A percentile compares a stretch with the other conserved stretches of the same genome.
phyloP scores from a whole-genome alignment of 345 rosid species.

The Eucalyptus cloeziana region DNA sequence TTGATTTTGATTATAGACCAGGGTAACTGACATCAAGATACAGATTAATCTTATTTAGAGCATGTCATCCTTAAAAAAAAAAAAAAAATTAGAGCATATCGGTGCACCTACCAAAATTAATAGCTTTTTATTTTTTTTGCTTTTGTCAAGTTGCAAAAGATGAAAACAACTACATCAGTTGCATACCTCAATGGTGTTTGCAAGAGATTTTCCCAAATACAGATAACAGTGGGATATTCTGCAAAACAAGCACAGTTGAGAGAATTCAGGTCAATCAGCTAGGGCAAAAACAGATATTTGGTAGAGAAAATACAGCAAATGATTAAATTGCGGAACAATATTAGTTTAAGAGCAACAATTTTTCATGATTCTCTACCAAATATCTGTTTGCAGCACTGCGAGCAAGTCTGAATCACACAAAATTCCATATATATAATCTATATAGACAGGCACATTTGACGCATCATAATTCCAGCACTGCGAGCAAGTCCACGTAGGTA shows the following conservation, averaged over 20 bases:
- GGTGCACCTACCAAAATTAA: neutral
- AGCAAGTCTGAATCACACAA: no score
- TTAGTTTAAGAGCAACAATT: neutral
- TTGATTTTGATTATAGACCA: no score
- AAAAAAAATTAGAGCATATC: no score
- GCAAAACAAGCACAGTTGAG: neutral
- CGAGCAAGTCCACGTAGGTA: no score
- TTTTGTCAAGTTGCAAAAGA: neutral
- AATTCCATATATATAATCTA: no score
- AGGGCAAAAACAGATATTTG: neutral
- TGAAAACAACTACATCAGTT: neutral
- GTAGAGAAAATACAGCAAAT: neutral
- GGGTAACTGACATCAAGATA: no score
- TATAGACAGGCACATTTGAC: no score
- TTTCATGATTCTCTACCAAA: no score
- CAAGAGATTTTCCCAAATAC: neutral
- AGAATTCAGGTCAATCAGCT: neutral
- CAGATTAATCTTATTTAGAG: no score
- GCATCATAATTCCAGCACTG: no score
- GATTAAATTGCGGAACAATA: neutral
- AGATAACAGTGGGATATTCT: neutral
- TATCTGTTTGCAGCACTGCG: no score
- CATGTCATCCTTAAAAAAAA: no score
- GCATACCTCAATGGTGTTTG: neutral
- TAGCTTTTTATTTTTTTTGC: neutral